Evolutionary conservation across 306 rosid genomes (phyloP), one percentile per base, ranked within the genome.

Genomic region (Astragalus membranaceus): DNA sequence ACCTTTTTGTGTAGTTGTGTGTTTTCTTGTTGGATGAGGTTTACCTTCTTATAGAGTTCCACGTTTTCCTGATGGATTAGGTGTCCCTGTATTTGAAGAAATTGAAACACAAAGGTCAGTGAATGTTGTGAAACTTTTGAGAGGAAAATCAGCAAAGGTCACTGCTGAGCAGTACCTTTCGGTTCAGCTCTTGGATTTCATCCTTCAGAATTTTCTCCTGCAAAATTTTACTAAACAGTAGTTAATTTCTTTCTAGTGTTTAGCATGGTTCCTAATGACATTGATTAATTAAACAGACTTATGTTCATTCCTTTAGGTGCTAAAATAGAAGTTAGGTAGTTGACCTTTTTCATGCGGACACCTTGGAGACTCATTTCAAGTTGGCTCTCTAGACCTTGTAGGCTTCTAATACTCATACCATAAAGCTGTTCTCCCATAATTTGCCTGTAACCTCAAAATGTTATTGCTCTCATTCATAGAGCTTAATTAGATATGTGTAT

Each of bases 361-460:
- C 88, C 86, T 63, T 61, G 82, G 35, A 89, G 83, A 73, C 89
- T 84, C 71, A 82, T 59, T 83, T 89, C 88, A 68, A 90, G 72
- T 69, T 75, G 89, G 54, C 55, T 73, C 80, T 90, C 95, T 15
- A 90, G 83, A 84, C 80, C 80, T 49, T 90, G 83, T 46, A 90
- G 82, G 72, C 81, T 87, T 74, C 71, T 75, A 17, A 79, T 68
- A 57, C 80, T 80, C 78, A 88, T 72, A 47, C 92, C 90, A 29
- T 17, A 81, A 75, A 86, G 92, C 12, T 87, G 88, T 83, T 79
- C 79, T 65, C 92, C 96, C 86, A 83, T 83, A 79, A 83, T 12
- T 58, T 85, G 80, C 75, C 96, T 89, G 88, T 59, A 30, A 37
- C 50, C 8, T 53, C 61, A 71, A 33, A 60, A 70, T 56, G 75